phyloP scores from a whole-genome alignment of 306 rosid genomes.

The Quercus suber region DNA sequence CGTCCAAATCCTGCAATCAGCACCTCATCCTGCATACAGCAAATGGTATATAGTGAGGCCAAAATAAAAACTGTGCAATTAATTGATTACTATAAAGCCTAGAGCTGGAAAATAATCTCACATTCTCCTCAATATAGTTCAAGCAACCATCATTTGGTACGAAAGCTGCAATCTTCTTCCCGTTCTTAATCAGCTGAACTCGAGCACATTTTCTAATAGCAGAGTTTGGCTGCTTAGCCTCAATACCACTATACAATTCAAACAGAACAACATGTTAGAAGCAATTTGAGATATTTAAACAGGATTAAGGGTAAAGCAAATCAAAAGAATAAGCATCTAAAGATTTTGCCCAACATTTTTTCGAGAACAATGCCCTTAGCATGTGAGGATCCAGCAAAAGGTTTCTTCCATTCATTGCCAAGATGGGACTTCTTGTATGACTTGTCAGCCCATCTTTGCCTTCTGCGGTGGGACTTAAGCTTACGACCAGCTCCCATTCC shows the following conservation, averaged over 20 bases:
- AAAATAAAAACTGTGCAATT: no score
- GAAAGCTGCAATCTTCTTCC: slow-evolving; percentile 84
- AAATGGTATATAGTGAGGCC: no score
- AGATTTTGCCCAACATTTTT: slow-evolving; percentile 51
- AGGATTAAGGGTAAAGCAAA: background rate
- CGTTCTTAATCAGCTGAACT: slow-evolving; percentile 77
- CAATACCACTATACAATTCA: slow-evolving; percentile 54
- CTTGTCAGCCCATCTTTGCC: slow-evolving; percentile 71
- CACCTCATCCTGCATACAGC: slow-evolving; percentile 54
- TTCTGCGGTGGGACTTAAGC: slow-evolving; percentile 62
- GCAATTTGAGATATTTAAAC: background rate
- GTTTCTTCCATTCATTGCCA: slow-evolving; percentile 69
- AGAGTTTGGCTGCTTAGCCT: slow-evolving; percentile 90
- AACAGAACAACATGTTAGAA: background rate
- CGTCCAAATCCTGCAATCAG: slow-evolving; percentile 65
- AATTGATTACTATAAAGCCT: no score
- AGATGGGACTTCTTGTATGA: slow-evolving; percentile 64
- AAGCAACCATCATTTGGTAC: slow-evolving; percentile 86
- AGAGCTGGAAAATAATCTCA: slow-evolving; percentile 15
- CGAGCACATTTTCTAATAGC: slow-evolving; percentile 89
- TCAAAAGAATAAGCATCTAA: background rate
- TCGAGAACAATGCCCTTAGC: slow-evolving; percentile 77
- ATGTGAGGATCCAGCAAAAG: slow-evolving; percentile 65
- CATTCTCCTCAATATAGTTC: slow-evolving; percentile 75
- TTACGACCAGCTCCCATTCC: slow-evolving; percentile 74